Conservation (phyloP, 495 filamentous ascomycete genomes). For the Lophiotrema nucula region DNA sequence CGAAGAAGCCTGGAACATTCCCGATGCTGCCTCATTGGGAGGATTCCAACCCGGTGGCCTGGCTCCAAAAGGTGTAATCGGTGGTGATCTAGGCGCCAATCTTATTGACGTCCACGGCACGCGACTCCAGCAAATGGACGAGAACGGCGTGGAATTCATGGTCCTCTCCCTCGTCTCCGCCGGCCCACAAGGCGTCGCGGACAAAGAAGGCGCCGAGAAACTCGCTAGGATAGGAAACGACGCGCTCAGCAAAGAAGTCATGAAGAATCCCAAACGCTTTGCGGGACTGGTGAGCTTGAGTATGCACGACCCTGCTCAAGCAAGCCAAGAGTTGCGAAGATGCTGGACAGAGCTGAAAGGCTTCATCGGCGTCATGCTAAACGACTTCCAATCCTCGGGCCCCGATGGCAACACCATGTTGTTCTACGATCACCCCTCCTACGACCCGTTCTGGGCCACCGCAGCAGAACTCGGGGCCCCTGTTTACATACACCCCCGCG, state of each 20-base stretch:
- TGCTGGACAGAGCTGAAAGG: conserved; percentile 53
- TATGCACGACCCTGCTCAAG: conserved; percentile 57
- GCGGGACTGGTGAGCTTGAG: conserved; percentile 58
- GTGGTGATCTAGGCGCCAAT: conserved; percentile 43
- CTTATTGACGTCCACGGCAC: conserved; percentile 21
- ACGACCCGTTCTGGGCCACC: conserved; percentile 58
- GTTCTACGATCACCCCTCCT: conserved; percentile 58
- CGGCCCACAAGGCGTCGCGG: conserved; percentile 57
- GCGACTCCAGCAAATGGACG: conserved; percentile 25
- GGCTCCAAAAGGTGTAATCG: conserved; percentile 24
- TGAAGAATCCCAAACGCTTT: conserved; percentile 52
- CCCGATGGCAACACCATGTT: conserved; percentile 54
- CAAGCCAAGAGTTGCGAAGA: conserved; percentile 54
- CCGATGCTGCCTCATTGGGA: conserved; percentile 14
- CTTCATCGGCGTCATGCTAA: conserved; percentile 60
- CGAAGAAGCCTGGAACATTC: conserved; percentile 25
- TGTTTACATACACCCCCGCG: conserved; percentile 61
- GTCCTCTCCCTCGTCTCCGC: conserved; percentile 58
- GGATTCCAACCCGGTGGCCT: conserved; percentile 15
- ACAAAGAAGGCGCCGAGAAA: conserved; percentile 37
- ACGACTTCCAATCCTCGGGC: conserved; percentile 55
- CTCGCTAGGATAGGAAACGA: conserved; percentile 57
- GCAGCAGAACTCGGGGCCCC: conserved; percentile 60
- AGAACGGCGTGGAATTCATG: conserved; percentile 59
- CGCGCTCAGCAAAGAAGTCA: conserved; percentile 54